Evolutionary conservation across 192 early-diverging fungal genomes (phyloP), one percentile per base, ranked within the genome.

Genomic region (Coemansia sp.): DNA sequence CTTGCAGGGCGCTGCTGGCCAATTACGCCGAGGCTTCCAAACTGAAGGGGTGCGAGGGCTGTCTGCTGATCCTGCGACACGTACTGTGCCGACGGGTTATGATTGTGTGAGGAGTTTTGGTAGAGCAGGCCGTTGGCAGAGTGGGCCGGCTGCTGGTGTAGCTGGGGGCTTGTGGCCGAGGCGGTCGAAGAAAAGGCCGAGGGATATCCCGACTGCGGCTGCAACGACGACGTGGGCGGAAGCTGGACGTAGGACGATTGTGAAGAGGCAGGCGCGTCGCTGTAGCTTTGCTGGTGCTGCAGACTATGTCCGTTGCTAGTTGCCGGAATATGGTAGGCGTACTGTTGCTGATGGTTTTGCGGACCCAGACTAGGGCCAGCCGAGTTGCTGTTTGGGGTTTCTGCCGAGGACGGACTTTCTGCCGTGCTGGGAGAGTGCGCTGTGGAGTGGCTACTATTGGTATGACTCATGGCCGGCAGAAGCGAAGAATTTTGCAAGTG

Each of bases 11-110:
- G 77, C 52, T 74, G 77, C 19, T 69, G 64, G 29, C 77, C 67
- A 49, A 79, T 73, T 19, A 73, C 77, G 16, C 71, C 66, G 22
- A 79, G 59, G 29, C 60, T 61, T 29, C 68, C 48, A 25, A 79
- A 69, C 35, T 79, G 77, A 27, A 79, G 64, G 5, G 77, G 77
- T 20, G 77, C 77, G 16, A 79, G 65, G 10, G 62, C 67, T 19
- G 67, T 46, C 54, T 62, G 61, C 61, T 70, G 71, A 46, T 80
- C 77, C 55, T 80, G 77, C 63, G 71, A 47, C 66, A 55, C 68
- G 67, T 80, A 80, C 77, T 80, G 77, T 25, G 77, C 61, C 45
- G 77, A 34, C 42, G 61, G n/a, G 20, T 60, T 47, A 48, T 72
- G 67, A 36, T 50, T 56, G 39, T 78, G 75, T 14, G 68, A 55